Evolutionary conservation across 257 asterid genomes (phyloP).

Genomic region (Plantago elongata): DNA sequence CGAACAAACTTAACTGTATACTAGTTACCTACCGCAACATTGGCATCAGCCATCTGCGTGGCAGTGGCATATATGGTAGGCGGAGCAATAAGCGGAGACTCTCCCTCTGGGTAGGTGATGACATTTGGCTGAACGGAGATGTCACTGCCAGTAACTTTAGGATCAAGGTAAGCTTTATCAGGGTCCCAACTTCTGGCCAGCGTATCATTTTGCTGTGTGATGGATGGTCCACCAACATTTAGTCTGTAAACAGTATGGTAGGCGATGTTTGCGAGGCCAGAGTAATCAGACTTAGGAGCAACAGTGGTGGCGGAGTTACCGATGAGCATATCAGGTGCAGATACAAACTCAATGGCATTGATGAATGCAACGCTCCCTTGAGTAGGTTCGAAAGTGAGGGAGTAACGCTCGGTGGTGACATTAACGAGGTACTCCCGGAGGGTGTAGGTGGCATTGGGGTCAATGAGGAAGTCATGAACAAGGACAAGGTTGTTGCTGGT

Average conservation of each 20-base stretch:
- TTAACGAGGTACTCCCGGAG: conserved; percentile 45
- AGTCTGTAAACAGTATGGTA: conserved; percentile 41
- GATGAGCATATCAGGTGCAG: conserved; percentile 49
- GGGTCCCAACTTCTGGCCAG: conserved; percentile 42
- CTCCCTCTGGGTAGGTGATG: conserved; percentile 61
- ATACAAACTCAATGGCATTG: conserved; percentile 55
- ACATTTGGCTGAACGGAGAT: conserved; percentile 44
- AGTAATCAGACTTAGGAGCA: conserved; percentile 36
- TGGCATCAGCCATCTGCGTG: conserved; percentile 63
- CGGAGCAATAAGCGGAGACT: conserved; percentile 80
- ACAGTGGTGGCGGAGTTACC: conserved; percentile 33
- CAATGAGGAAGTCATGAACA: conserved; percentile 35
- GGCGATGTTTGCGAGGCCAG: conserved; percentile 33
- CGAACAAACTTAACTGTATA: conserved; percentile 19
- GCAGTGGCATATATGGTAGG: conserved; percentile 78
- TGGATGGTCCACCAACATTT: conserved; percentile 44
- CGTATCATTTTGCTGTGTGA: conserved; percentile 34
- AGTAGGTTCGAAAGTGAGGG: conserved; percentile 34
- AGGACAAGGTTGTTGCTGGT: conserved; percentile 35
- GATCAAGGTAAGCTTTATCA: conserved; percentile 53
- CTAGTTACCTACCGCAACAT: conserved; percentile 11
- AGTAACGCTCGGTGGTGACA: conserved; percentile 42
- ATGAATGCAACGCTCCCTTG: conserved; percentile 37
- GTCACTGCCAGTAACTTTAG: conserved; percentile 31
- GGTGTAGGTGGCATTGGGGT: conserved; percentile 11